Percentiles rank a stretch among this genome's conserved stretches.
Evolutionary conservation across 176 grass and related monocot species (phyloP).

Genomic region (Hsuehochloa calcarea): DNA sequence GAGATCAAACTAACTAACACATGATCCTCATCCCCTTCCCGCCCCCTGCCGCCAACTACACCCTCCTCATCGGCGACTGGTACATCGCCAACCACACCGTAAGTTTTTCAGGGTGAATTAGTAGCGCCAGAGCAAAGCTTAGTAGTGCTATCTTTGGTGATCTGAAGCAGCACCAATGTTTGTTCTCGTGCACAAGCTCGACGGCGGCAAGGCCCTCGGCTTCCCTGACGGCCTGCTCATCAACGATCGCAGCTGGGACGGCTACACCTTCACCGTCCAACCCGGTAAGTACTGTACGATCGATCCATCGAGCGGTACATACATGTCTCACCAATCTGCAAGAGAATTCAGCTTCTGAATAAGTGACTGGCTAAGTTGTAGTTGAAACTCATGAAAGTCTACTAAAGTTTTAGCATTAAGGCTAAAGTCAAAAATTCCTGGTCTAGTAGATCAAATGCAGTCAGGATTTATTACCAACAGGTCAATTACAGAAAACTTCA

Average conservation of each 20-base stretch:
- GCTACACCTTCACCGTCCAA: conserved; percentile 67
- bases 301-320: background rate
- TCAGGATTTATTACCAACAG: too few relatives aligned
- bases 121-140: background rate
- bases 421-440: too few relatives aligned
- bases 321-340: background rate
- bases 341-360: background rate
- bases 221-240: conserved; percentile 73
- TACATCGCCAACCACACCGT: conserved; percentile 90
- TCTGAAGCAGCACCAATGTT: background rate
- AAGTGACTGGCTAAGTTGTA: background rate
- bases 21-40: conserved; percentile 88
- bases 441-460: too few relatives aligned
- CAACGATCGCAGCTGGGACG: conserved; percentile 59
- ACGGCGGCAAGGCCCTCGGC: conserved; percentile 55
- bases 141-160: background rate
- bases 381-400: background rate
- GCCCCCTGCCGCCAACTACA: conserved; percentile 76
- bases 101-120: background rate
- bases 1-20: too few relatives aligned
- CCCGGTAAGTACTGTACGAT: conserved; percentile 34
- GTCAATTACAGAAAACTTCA: too few relatives aligned
- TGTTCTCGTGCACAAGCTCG: conserved; percentile 41
- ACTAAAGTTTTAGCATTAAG: too few relatives aligned
- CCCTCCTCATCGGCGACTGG: conserved; percentile 80